A percentile compares a stretch with the other conserved stretches of the same genome.
phyloP scores from a whole-genome alignment of 2,329 filamentous ascomycete genomes.

The Tympanopsis confertula region DNA sequence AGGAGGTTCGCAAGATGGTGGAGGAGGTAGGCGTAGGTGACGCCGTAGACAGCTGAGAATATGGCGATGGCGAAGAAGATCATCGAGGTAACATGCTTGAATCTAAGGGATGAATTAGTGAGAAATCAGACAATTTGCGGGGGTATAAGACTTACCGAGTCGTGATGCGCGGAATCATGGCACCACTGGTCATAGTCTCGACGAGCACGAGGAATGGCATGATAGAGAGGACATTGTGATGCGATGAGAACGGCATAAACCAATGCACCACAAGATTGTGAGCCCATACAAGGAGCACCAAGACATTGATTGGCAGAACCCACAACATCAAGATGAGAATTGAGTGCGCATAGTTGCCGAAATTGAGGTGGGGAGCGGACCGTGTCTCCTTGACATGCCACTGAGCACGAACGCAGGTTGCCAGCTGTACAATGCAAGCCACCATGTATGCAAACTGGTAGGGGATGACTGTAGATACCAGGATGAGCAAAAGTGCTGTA shows the following conservation, averaged over 20 bases:
- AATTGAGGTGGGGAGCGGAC: slow-evolving; percentile 44
- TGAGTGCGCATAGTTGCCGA: slow-evolving; percentile 57
- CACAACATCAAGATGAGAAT: slow-evolving; percentile 59
- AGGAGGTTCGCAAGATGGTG: slow-evolving; percentile 55
- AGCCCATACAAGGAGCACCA: slow-evolving; percentile 58
- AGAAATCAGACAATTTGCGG: neutral
- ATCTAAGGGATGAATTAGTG: slow-evolving; percentile 4
- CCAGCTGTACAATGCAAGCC: slow-evolving; percentile 20
- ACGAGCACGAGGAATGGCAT: slow-evolving; percentile 61
- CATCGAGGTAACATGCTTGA: slow-evolving; percentile 43
- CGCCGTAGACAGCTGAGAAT: slow-evolving; percentile 56
- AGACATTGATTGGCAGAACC: slow-evolving; percentile 59
- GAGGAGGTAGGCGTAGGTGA: slow-evolving; percentile 56
- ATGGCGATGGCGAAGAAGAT: slow-evolving; percentile 49
- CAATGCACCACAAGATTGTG: slow-evolving; percentile 59
- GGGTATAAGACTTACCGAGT: slow-evolving; percentile 21
- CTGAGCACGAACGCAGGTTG: slow-evolving; percentile 10
- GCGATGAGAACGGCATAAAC: slow-evolving; percentile 58
- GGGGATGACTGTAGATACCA: slow-evolving; percentile 21
- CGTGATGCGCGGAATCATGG: slow-evolving; percentile 48
- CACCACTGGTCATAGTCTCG: slow-evolving; percentile 51
- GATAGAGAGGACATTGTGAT: slow-evolving; percentile 58
- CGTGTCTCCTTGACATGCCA: slow-evolving; percentile 39
- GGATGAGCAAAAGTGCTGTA: slow-evolving; percentile 15
- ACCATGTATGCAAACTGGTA: slow-evolving; percentile 23